phyloP scores from a whole-genome alignment of 352 stramenopile genomes.

The Phytophthora colocasiae region DNA sequence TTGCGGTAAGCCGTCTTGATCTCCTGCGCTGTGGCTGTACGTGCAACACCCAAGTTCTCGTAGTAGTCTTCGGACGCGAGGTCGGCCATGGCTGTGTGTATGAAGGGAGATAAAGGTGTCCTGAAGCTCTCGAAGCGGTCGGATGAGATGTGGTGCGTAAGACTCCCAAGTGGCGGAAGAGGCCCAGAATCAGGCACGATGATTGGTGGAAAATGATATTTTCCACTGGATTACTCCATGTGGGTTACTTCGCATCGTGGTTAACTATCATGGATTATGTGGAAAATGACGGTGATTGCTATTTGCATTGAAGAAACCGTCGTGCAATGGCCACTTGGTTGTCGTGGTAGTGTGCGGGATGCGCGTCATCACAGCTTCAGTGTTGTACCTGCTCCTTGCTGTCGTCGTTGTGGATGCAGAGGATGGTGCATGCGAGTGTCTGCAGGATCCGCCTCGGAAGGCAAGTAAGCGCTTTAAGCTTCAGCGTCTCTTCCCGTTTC shows the following conservation, averaged over 20 bases:
- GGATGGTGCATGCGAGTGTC: conserved; percentile 26
- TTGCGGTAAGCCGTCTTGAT: conserved; percentile 92
- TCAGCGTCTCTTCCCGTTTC: neutral
- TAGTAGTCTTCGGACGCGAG: conserved; percentile 87
- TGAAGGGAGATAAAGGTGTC: conserved; percentile 4
- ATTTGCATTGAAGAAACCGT: conserved; percentile 18
- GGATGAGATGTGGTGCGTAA: conserved; percentile 12
- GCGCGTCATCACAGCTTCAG: conserved; percentile 1
- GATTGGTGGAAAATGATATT: conserved; percentile 32
- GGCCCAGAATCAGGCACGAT: neutral
- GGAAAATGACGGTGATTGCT: conserved; percentile 1
- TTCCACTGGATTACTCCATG: neutral
- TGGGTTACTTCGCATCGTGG: neutral
- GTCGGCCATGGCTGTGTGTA: conserved; percentile 42
- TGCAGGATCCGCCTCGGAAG: conserved; percentile 38
- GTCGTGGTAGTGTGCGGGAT: conserved; percentile 23
- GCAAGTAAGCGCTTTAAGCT: conserved; percentile 6
- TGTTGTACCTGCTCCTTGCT: conserved; percentile 15
- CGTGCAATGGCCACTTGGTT: conserved; percentile 15
- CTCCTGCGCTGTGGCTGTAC: conserved; percentile 72
- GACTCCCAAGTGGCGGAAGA: conserved; percentile 22
- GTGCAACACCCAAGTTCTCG: conserved; percentile 81
- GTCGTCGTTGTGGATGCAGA: conserved; percentile 5
- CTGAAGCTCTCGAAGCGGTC: conserved; percentile 3
- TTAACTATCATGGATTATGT: neutral